Evolutionary conservation across 2,329 filamentous ascomycete species (phyloP), one percentile per base, ranked within the genome.

Genomic region (Neospermospora avenae): DNA sequence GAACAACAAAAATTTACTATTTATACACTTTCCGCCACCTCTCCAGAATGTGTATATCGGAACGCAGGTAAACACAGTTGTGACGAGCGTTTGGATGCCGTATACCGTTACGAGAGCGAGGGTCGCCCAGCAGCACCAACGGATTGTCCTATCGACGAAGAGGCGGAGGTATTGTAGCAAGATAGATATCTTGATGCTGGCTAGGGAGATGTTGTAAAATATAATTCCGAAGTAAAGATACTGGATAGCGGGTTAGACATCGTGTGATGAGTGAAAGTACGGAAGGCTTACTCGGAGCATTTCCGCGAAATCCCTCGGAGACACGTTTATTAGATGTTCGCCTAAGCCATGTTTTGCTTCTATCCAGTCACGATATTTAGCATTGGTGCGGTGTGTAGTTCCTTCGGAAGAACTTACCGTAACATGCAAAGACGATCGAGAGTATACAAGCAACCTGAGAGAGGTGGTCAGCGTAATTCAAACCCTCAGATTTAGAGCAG

Each of bases 81-180:
- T 59, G 10, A 64, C 14, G n/a, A 68, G 28, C 11, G 49, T 52
- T n/a, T 46, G 11, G 6, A 65, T 5, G 14, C 64, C 58, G 22
- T 60, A 63, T 8, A 49, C n/a, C 8, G 37, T 22, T 18, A 67
- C 45, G 20, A 68, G 11, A 20, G 31, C 45, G 8, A 68, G 55
- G 2, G 55, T 20, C 4, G 25, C 39, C 63, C 60, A 65, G 58
- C 65, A 65, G 4, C 53, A 46, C 11, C 39, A 39, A 22, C 60
- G 65, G 24, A 71, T 72, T 16, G 52, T 58, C 1, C 57, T 55
- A n/a, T 67, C 65, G 16, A 68, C 56, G 57, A 77, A 77, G 22
- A 77, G 74, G 22, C 74, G 73, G 1, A 73, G 71, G 68, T 77
- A 76, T 46, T 75, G 75, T n/a, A 76, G 64, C 6, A 76, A 61